phyloP scores from a whole-genome alignment of 352 stramenopile species.

The Phytopythium vexans region DNA sequence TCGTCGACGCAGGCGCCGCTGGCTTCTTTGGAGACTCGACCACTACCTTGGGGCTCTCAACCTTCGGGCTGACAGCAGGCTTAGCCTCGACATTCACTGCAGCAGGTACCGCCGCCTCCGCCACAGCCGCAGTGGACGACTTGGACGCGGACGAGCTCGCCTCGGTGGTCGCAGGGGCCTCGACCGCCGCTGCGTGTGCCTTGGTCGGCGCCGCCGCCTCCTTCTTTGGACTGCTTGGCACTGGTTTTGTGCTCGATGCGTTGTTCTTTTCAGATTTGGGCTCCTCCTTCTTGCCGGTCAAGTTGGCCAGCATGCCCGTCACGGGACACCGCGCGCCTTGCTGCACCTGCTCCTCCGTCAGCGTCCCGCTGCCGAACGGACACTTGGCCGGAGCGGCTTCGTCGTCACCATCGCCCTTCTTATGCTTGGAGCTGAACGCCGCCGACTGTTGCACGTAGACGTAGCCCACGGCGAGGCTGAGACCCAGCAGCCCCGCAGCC shows the following conservation, averaged over 20 bases:
- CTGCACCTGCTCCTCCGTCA: conserved; percentile 32
- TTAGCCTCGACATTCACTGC: conserved; percentile 2
- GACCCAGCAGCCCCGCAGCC: conserved; percentile 55
- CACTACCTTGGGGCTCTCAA: conserved; percentile 4
- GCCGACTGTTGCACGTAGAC: conserved; percentile 44
- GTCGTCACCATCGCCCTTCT: conserved; percentile 11
- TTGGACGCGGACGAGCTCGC: conserved; percentile 1
- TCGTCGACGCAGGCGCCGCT: too few relatives aligned
- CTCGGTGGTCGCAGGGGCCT: not conserved
- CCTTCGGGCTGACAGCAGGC: conserved; percentile 2
- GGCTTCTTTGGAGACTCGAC: conserved; percentile 12
- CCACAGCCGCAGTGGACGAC: not conserved
- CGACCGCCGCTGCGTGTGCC: conserved; percentile 1
- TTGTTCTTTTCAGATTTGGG: conserved; percentile 1
- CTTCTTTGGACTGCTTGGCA: conserved; percentile 10
- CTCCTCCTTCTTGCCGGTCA: conserved; percentile 8
- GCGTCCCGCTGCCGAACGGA: conserved; percentile 16
- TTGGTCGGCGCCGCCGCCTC: not conserved
- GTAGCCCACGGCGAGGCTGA: conserved; percentile 57
- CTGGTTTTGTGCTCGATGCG: not conserved
- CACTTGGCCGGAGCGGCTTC: conserved; percentile 11
- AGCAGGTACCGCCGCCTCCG: not conserved
- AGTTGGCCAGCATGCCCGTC: conserved; percentile 23
- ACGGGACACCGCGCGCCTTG: conserved; percentile 38
- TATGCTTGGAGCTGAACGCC: conserved; percentile 8